Evolutionary conservation across 257 asterid species (phyloP), one percentile per base, ranked within the genome.

Genomic region (Coffea canephora): DNA sequence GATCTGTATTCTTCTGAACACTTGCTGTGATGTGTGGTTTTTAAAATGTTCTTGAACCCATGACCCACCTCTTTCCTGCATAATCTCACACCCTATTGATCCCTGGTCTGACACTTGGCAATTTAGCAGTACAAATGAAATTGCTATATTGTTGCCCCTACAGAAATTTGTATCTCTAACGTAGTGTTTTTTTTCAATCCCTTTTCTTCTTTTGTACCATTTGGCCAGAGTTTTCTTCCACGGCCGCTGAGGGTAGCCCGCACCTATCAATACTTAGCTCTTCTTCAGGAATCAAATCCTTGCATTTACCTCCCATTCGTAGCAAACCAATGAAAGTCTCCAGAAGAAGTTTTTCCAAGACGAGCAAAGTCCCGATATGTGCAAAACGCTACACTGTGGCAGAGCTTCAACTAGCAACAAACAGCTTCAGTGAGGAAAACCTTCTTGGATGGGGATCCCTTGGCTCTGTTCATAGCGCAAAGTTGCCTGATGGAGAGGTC

Each of bases 331-430:
- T 82, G 80, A 90, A 82, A 83, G 71, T 77, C 25, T 59, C 94
- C 11, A 81, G 91, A 77, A 91, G 84, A 86, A 89, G 94, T 84
- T 87, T 87, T 83, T 59, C 95, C 4, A 87, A 48, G 80, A 87
- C 59, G 52, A 65, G 69, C 80, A 83, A 79, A 80, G 74, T 84
- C 83, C 89, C 91, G 75, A 84, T 87, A 70, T 70, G 84, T 82
- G 91, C 91, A 82, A 91, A 86, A 82, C 85, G 74, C 6, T 94
- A 86, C 89, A 87, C 91, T 61, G 67, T 88, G 62, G 89, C 91
- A 73, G 99, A 96, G 87, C 91, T 96, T 81, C 98, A 91, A 86
- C 70, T 81, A 69, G 98, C 99, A 73, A 96, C 99, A 78, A 90
- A 84, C 85, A 84, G 86, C 87, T 96, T 96, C 82, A 85, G 93